A percentile compares a stretch with the other conserved stretches of the same genome.
These are phyloP conservation scores for Cutaneotrichosporon spelunceum DNA, from an alignment of 1,284 basidiomycete species.

Conservation along the genomic window DNA sequence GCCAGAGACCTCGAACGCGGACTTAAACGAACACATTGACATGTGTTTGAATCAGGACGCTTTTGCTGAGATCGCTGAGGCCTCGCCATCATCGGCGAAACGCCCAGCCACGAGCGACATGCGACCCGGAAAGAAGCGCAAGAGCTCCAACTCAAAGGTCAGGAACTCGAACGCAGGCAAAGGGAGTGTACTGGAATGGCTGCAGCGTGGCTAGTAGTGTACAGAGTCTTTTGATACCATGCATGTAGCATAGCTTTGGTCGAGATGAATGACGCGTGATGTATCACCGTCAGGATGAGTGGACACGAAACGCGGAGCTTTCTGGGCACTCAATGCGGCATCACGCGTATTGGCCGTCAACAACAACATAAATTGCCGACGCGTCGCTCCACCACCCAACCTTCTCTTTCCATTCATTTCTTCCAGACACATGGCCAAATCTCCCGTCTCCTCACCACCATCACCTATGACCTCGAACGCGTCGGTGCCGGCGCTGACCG, in stretches of 20 bases:
- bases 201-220: conserved; percentile 18
- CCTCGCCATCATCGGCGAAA: conserved; percentile 25
- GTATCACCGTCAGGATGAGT: neutral
- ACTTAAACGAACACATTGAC: conserved; percentile 50
- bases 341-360: conserved; percentile 4
- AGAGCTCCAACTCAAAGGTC: neutral
- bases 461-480: conserved; percentile 20
- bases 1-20: conserved; percentile 38
- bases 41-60: conserved; percentile 45
- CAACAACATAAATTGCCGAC: conserved; percentile 6
- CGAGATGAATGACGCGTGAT: neutral
- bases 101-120: neutral
- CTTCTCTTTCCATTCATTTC: neutral
- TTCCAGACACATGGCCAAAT: neutral
- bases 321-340: neutral
- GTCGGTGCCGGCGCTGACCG: conserved; percentile 13
- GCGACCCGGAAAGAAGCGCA: conserved; percentile 6
- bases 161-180: conserved; percentile 7
- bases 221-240: neutral
- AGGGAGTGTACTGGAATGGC: conserved; percentile 28
- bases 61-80: conserved; percentile 22
- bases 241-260: neutral
- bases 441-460: neutral
- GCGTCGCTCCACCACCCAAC: conserved; percentile 13
- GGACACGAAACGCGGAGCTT: neutral